Evolutionary conservation across 208 protist species (phyloP).

Genomic region (Blastocrithidia nonstop): DNA sequence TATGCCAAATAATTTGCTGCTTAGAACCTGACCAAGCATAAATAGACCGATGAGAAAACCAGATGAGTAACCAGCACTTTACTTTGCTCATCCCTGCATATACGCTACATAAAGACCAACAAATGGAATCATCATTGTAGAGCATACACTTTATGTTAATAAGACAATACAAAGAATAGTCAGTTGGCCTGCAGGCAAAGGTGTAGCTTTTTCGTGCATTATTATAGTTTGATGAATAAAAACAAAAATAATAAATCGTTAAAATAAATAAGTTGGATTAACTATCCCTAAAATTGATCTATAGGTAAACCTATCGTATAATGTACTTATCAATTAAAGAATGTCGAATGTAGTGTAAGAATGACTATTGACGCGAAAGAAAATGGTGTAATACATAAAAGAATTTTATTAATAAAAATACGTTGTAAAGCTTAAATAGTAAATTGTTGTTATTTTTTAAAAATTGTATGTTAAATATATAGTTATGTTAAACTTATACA

Average conservation of each 20-base stretch:
- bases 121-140: slow-evolving; percentile 62
- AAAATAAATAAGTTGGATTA: neutral
- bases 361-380: neutral
- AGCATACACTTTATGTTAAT: slow-evolving; percentile 60
- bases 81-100: slow-evolving; percentile 14
- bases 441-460: neutral
- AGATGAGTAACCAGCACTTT: slow-evolving; percentile 35
- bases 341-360: neutral
- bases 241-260: slow-evolving; percentile 1
- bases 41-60: slow-evolving; percentile 59
- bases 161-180: slow-evolving; percentile 40
- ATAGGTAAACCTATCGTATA: neutral
- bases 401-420: neutral
- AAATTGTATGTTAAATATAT: neutral
- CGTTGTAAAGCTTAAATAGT: neutral
- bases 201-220: slow-evolving; percentile 17
- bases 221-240: neutral
- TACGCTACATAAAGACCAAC: slow-evolving; percentile 40
- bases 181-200: slow-evolving; percentile 45
- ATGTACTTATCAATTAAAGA: neutral
- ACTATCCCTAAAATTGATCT: neutral
- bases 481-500: neutral
- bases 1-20: slow-evolving; percentile 42
- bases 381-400: neutral
- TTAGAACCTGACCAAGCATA: slow-evolving; percentile 71